Percentiles rank a stretch among this genome's conserved stretches.
phyloP scores from a whole-genome alignment of 192 early-diverging fungal species.

The Polychytrium aggregatum region DNA sequence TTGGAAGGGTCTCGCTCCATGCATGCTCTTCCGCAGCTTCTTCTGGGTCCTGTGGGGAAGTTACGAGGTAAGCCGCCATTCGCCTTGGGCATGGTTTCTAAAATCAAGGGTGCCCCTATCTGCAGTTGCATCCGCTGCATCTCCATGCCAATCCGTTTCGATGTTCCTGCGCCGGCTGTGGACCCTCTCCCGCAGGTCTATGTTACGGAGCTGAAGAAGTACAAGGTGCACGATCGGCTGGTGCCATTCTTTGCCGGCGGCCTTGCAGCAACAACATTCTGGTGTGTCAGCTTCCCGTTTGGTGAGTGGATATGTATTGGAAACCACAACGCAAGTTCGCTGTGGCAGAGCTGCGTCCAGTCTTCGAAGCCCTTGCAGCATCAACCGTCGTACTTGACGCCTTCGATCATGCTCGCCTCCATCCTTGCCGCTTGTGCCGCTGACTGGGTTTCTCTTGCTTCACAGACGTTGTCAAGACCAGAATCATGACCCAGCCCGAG shows the following conservation, averaged over 20 bases:
- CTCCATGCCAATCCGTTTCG: no score
- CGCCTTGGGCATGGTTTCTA: no score
- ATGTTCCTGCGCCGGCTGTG: no score
- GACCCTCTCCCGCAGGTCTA: no score
- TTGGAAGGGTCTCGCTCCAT: slow-evolving; percentile 74
- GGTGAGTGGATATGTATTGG: slow-evolving; percentile 17
- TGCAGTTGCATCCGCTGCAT: no score
- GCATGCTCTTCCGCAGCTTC: slow-evolving; percentile 80
- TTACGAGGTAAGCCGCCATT: slow-evolving; percentile 56
- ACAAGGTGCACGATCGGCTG: no score
- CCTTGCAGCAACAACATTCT: slow-evolving; percentile 80
- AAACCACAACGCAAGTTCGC: background rate
- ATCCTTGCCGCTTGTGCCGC: no score
- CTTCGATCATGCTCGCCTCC: no score
- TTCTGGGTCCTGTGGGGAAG: slow-evolving; percentile 64
- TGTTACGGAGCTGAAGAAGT: no score
- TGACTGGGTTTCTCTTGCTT: no score
- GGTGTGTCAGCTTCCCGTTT: slow-evolving; percentile 69
- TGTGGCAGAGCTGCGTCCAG: background rate
- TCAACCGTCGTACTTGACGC: background rate
- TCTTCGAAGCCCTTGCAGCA: background rate
- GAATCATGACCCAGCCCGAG: slow-evolving; percentile 85
- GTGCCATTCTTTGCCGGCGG: slow-evolving; percentile 48
- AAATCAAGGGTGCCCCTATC: no score
- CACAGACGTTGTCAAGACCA: slow-evolving; percentile 87